Conservation (phyloP, 768 basidiomycete genomes). For the Imleria badia region DNA sequence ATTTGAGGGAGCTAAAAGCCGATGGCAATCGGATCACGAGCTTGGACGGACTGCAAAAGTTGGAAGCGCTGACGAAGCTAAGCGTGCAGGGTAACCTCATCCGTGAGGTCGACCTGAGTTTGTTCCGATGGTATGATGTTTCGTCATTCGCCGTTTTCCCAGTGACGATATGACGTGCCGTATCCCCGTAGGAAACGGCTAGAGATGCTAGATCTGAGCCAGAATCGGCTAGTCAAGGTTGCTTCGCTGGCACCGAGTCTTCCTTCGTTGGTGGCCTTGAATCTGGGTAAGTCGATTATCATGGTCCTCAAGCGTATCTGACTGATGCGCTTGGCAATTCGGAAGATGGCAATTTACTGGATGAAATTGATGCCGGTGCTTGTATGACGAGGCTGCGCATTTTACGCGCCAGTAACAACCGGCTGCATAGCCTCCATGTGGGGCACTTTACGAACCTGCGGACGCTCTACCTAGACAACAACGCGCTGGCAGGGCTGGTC, state of each 20-base stretch:
- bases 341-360: conserved; percentile 73
- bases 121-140: conserved; percentile 61
- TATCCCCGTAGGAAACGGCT: conserved; percentile 47
- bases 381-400: conserved; percentile 73
- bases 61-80: conserved; percentile 83
- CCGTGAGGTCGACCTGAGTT: conserved; percentile 53
- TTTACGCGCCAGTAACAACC: conserved; percentile 82
- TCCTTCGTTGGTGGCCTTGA: conserved; percentile 66
- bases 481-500: conserved; percentile 51
- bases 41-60: conserved; percentile 71
- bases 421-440: conserved; percentile 63
- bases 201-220: conserved; percentile 80
- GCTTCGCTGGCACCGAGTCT: conserved; percentile 56
- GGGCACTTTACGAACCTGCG: conserved; percentile 67
- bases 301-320: conserved; percentile 10
- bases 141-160: conserved; percentile 3
- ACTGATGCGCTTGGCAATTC: conserved; percentile 17
- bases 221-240: conserved; percentile 65
- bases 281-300: conserved; percentile 67
- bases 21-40: conserved; percentile 79
- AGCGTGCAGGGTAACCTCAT: conserved; percentile 78
- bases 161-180: conserved; percentile 10
- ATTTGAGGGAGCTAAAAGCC: conserved; percentile 86
- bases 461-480: conserved; percentile 92
- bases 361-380: conserved; percentile 50